Evolutionary conservation across 495 filamentous ascomycete species (phyloP).

Genomic region (Lepidopterella palustris): DNA sequence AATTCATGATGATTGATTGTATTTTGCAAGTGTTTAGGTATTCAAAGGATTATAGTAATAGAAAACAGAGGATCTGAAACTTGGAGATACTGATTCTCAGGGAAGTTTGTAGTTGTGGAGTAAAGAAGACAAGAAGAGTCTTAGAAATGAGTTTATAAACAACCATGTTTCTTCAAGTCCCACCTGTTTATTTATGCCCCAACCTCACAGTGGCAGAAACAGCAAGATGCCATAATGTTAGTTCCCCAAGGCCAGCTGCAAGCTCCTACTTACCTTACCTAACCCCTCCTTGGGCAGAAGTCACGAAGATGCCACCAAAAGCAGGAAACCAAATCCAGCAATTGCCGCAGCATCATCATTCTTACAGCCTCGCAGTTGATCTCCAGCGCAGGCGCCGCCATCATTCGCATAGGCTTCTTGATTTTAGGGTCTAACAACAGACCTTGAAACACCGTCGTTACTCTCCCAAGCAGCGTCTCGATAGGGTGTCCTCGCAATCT

Average conservation of each 20-base stretch:
- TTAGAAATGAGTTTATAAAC: background rate
- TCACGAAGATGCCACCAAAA: no score
- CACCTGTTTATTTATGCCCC: background rate
- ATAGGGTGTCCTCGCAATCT: no score
- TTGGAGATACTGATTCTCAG: background rate
- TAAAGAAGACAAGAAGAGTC: background rate
- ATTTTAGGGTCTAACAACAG: no score
- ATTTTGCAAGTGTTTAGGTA: background rate
- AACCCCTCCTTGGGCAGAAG: no score
- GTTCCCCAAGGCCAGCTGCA: background rate
- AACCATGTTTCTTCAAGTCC: background rate
- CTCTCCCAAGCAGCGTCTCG: no score
- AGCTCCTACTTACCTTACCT: no score
- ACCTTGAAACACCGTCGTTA: no score
- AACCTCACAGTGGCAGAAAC: background rate
- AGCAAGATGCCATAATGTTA: background rate
- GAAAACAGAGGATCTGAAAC: background rate
- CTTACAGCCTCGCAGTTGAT: background rate
- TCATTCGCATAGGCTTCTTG: no score
- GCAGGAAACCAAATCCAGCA: background rate
- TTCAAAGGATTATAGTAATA: no score
- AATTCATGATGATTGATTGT: background rate
- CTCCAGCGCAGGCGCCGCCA: background rate
- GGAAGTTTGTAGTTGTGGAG: background rate
- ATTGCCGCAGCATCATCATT: background rate